Conservation (phyloP, 495 filamentous ascomycete species). For the Aspergillus bertholletiae region DNA sequence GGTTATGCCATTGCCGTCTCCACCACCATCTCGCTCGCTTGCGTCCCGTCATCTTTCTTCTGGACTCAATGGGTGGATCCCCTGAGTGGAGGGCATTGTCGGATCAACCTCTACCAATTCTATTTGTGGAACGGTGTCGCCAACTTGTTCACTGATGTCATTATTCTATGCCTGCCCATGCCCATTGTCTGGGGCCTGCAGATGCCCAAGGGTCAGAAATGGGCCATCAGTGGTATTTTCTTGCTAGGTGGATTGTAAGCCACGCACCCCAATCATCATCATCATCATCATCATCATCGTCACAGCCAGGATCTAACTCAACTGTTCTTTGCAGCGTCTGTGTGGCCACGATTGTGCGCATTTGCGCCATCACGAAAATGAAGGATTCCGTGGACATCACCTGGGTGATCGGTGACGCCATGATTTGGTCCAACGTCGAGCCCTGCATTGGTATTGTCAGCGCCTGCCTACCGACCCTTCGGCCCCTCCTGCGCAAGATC, state of each 20-base stretch:
- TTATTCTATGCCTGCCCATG: conserved; percentile 32
- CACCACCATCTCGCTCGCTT: conserved; percentile 9
- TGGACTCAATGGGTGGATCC: conserved; percentile 14
- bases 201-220: conserved; percentile 26
- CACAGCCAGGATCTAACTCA: background rate
- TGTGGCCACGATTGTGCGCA: conserved; percentile 21
- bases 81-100: conserved; percentile 9
- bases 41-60: conserved; percentile 11
- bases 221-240: conserved; percentile 28
- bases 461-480: conserved; percentile 20
- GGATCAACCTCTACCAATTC: conserved; percentile 10
- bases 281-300: background rate
- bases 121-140: conserved; percentile 16
- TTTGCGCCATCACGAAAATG: conserved; percentile 11
- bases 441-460: conserved; percentile 20
- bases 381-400: conserved; percentile 16
- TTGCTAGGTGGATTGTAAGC: conserved; percentile 34
- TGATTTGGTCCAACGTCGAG: conserved; percentile 21
- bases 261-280: background rate
- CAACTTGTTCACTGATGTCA: conserved; percentile 30
- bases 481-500: conserved; percentile 10
- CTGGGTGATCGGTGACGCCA: conserved; percentile 16
- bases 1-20: conserved; percentile 11
- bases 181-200: conserved; percentile 31
- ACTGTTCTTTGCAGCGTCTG: conserved; percentile 16